Conservation (phyloP, 345 rosid species). For the Eucalyptus rudis region DNA sequence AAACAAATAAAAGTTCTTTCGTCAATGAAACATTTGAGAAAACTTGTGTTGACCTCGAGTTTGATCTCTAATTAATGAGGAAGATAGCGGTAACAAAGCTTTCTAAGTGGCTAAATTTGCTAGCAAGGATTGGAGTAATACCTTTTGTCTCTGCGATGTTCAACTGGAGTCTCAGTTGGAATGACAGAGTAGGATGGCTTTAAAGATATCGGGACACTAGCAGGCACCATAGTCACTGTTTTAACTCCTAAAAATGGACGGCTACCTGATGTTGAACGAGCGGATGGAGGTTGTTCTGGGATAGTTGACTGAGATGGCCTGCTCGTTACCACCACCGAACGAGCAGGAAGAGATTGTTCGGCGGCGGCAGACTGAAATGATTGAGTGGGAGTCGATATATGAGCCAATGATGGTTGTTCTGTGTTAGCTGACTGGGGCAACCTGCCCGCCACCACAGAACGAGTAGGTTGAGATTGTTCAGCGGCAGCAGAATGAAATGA, state of each 20-base stretch:
- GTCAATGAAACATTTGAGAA: neutral
- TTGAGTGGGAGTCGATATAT: neutral
- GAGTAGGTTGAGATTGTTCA: neutral
- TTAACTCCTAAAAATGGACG: slow-evolving; percentile 23
- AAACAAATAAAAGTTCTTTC: neutral
- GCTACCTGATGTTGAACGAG: slow-evolving; percentile 24
- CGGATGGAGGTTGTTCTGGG: slow-evolving; percentile 23
- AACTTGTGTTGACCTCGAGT: neutral
- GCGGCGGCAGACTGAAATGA: neutral
- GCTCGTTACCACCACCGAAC: neutral
- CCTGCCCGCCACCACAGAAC: neutral
- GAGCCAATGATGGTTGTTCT: neutral
- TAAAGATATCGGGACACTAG: slow-evolving; percentile 35
- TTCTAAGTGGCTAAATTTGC: neutral
- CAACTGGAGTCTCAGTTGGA: slow-evolving; percentile 21
- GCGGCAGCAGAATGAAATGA: neutral
- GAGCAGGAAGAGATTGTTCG: neutral
- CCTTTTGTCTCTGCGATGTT: slow-evolving; percentile 48
- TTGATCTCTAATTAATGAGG: neutral
- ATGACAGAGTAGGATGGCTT: slow-evolving; percentile 39
- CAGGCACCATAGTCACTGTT: slow-evolving; percentile 33
- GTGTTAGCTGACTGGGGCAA: neutral
- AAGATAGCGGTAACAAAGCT: neutral
- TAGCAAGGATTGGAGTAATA: neutral
- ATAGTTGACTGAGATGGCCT: slow-evolving; percentile 23